Evolutionary conservation across 257 asterid species (phyloP).

Genomic region (Parsonsia alboflavescens): DNA sequence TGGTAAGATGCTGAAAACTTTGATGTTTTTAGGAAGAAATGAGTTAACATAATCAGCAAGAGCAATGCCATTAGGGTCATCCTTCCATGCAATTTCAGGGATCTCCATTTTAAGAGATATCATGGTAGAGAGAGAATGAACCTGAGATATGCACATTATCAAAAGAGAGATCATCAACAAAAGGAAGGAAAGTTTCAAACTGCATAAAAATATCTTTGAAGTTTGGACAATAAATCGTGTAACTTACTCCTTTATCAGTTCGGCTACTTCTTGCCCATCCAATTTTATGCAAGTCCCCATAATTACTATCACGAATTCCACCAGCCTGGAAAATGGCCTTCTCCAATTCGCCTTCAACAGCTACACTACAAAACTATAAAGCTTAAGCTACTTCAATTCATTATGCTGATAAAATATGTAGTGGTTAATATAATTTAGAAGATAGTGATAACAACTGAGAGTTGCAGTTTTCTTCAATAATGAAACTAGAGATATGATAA

Average conservation of each 20-base stretch:
- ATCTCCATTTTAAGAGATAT: conserved; percentile 90
- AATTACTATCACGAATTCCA: conserved; percentile 87
- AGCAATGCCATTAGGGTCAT: conserved; percentile 78
- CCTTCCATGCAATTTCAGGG: conserved; percentile 79
- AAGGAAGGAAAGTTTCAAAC: conserved; percentile 5
- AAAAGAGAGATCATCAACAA: conserved; percentile 11
- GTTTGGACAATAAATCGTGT: neutral
- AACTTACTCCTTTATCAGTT: conserved; percentile 91
- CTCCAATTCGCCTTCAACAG: conserved; percentile 90
- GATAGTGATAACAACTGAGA: neutral
- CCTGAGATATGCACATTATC: conserved; percentile 40
- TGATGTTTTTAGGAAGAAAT: conserved; percentile 62
- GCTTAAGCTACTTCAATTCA: conserved; percentile 28
- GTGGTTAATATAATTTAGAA: neutral
- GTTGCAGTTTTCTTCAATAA: neutral
- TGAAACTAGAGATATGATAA: neutral
- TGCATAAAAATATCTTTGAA: neutral
- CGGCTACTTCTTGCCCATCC: conserved; percentile 98
- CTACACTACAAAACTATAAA: conserved; percentile 37
- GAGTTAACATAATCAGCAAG: conserved; percentile 63
- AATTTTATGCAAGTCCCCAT: conserved; percentile 72
- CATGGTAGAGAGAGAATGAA: conserved; percentile 91
- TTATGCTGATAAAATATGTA: conserved; percentile 13
- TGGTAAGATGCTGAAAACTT: conserved; percentile 90
- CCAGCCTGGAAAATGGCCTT: conserved; percentile 83